Evolutionary conservation across 331 rosid species (phyloP).

Genomic region (Cydonia oblonga): DNA sequence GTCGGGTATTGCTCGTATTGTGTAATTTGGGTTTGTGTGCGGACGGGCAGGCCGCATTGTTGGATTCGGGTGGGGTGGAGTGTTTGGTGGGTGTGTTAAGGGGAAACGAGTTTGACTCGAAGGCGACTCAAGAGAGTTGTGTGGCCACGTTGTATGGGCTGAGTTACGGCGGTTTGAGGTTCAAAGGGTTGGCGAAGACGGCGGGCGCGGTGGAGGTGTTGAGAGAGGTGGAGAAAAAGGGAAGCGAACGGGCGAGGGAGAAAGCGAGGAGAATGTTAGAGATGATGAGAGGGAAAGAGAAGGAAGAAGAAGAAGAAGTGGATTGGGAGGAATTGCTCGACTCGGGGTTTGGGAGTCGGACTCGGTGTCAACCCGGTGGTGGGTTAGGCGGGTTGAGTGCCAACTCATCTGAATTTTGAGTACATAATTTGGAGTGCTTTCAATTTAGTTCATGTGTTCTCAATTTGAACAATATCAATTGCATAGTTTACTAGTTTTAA

Average conservation of each 20-base stretch:
- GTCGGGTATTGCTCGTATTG: slow-evolving; percentile 34
- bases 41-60: slow-evolving; percentile 62
- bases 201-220: slow-evolving; percentile 41
- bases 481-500: neutral
- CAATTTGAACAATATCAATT: neutral
- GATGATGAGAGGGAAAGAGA: slow-evolving; percentile 38
- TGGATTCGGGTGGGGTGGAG: slow-evolving; percentile 75
- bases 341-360: slow-evolving; percentile 32
- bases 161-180: slow-evolving; percentile 75
- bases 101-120: slow-evolving; percentile 6
- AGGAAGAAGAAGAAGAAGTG: slow-evolving; percentile 47
- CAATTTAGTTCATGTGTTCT: neutral
- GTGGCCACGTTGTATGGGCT: slow-evolving; percentile 41
- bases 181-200: slow-evolving; percentile 58
- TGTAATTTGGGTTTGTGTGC: slow-evolving; percentile 45
- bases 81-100: slow-evolving; percentile 32
- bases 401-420: slow-evolving; percentile 49
- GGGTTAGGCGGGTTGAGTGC: slow-evolving; percentile 15
- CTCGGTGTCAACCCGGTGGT: slow-evolving; percentile 3
- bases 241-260: slow-evolving; percentile 36
- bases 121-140: slow-evolving; percentile 48
- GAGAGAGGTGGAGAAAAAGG: slow-evolving; percentile 39
- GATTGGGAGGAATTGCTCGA: slow-evolving; percentile 77
- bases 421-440: neutral
- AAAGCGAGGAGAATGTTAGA: slow-evolving; percentile 51